Percentiles rank a stretch among this genome's conserved stretches.
These are phyloP conservation scores for Pichia rugopelliculosa DNA, from an alignment of 805 yeast genomes.

Conservation along the genomic window DNA sequence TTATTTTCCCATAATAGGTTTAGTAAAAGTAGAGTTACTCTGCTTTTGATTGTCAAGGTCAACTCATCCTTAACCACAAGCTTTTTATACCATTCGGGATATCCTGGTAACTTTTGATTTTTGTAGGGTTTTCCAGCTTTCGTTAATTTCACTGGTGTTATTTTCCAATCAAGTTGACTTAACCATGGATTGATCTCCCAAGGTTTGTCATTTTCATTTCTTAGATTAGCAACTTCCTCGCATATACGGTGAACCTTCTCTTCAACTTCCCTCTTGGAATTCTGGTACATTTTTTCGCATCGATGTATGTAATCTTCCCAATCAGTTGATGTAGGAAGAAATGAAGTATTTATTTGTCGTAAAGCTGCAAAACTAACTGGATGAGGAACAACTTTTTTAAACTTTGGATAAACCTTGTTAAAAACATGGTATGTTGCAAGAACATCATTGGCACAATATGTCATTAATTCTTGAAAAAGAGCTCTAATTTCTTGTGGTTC, in stretches of 20 bases:
- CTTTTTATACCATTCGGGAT: constrained; percentile 87
- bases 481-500: constrained; percentile 48
- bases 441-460: constrained; percentile 85
- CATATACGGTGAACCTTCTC: constrained; percentile 53
- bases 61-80: constrained; percentile 35
- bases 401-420: constrained; percentile 61
- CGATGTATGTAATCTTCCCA: constrained; percentile 70
- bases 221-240: constrained; percentile 43
- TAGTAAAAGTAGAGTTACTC: constrained; percentile 70
- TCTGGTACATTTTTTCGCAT: constrained; percentile 62
- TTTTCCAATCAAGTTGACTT: constrained; percentile 81
- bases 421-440: constrained; percentile 65
- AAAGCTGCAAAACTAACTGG: constrained; percentile 92
- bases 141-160: constrained; percentile 50
- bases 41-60: constrained; percentile 59
- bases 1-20: constrained; percentile 77
- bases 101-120: constrained; percentile 78
- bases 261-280: constrained; percentile 49
- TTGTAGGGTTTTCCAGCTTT: constrained; percentile 65
- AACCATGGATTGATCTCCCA: constrained; percentile 77
- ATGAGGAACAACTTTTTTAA: constrained; percentile 69
- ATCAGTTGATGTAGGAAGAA: constrained; percentile 64
- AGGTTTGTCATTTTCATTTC: constrained; percentile 27
- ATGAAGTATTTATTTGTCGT: constrained; percentile 60
- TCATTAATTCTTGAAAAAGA: constrained; percentile 54